phyloP scores from a whole-genome alignment of 2,329 filamentous ascomycete genomes.

The Cladorrhinum sp. region DNA sequence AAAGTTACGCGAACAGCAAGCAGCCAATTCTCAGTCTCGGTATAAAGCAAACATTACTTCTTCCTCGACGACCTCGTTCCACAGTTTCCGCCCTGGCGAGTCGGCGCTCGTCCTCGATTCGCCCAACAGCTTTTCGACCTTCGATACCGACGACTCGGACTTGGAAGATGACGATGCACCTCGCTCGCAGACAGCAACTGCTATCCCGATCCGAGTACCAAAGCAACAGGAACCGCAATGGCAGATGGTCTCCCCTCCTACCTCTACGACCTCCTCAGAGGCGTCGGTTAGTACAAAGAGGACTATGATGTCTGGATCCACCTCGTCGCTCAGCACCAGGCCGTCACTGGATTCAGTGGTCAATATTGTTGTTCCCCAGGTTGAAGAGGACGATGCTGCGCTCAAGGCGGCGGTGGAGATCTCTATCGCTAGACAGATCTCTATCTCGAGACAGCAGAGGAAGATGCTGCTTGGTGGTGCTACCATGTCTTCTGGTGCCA shows the following conservation, averaged over 20 bases:
- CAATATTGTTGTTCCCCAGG: constrained; percentile 28
- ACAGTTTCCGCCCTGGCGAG: constrained; percentile 24
- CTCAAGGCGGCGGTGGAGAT: constrained; percentile 58
- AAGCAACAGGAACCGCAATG: constrained; percentile 43
- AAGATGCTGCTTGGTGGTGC: constrained; percentile 21
- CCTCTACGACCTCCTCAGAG: constrained; percentile 28
- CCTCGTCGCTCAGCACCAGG: constrained; percentile 20
- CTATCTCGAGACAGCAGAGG: constrained; percentile 59
- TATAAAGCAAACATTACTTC: background rate
- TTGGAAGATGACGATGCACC: background rate
- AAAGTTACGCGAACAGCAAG: constrained; percentile 25
- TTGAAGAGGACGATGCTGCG: constrained; percentile 41
- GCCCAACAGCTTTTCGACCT: constrained; percentile 22
- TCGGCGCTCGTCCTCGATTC: constrained; percentile 29
- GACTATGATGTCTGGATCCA: constrained; percentile 14
- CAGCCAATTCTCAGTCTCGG: constrained; percentile 8
- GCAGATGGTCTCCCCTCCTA: constrained; percentile 42
- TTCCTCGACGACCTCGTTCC: constrained; percentile 9
- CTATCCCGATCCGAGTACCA: constrained; percentile 35
- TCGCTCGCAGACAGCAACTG: constrained; percentile 17
- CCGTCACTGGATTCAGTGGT: constrained; percentile 24
- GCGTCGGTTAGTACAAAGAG: constrained; percentile 25
- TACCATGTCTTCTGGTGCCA: constrained; percentile 6
- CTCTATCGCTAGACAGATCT: constrained; percentile 67
- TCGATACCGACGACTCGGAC: constrained; percentile 25